These are phyloP conservation scores for Ettlia oleoabundans DNA, from an alignment of 139 green algal genomes.

Conservation along the genomic window DNA sequence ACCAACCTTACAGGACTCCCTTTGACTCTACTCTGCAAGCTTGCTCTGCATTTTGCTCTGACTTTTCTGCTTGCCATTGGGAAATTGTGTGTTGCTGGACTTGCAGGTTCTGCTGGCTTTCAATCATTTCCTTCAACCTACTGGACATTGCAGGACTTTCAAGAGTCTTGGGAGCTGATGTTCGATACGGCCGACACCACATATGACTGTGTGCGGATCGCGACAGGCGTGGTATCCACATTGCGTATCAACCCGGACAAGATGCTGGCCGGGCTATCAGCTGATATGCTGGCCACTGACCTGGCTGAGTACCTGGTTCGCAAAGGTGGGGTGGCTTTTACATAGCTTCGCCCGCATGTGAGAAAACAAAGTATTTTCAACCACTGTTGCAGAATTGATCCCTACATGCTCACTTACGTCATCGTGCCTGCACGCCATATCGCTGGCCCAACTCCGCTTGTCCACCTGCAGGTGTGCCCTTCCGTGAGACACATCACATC, in stretches of 20 bases:
- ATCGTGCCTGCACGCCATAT: too few species aligned
- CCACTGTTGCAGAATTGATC: too few species aligned
- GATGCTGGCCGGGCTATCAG: constrained; percentile 87
- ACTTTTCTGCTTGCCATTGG: too few species aligned
- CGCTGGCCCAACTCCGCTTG: too few species aligned
- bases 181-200: constrained; percentile 96
- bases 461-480: constrained; percentile 79
- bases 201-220: constrained; percentile 90
- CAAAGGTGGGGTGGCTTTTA: constrained; percentile 73
- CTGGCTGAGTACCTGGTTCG: constrained; percentile 99
- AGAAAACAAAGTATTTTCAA: not conserved
- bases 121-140: too few species aligned
- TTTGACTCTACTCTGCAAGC: too few species aligned
- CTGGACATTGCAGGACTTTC: constrained; percentile 90
- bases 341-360: not conserved
- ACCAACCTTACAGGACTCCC: too few species aligned
- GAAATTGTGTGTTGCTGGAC: too few species aligned
- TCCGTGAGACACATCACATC: constrained; percentile 97
- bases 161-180: constrained; percentile 84
- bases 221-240: constrained; percentile 91
- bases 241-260: constrained; percentile 87
- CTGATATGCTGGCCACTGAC: constrained; percentile 98
- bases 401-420: too few species aligned
- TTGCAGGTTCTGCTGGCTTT: too few species aligned
- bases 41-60: too few species aligned